Evolutionary conservation across 805 yeast species (phyloP).

Genomic region (Suhomyces sp.): DNA sequence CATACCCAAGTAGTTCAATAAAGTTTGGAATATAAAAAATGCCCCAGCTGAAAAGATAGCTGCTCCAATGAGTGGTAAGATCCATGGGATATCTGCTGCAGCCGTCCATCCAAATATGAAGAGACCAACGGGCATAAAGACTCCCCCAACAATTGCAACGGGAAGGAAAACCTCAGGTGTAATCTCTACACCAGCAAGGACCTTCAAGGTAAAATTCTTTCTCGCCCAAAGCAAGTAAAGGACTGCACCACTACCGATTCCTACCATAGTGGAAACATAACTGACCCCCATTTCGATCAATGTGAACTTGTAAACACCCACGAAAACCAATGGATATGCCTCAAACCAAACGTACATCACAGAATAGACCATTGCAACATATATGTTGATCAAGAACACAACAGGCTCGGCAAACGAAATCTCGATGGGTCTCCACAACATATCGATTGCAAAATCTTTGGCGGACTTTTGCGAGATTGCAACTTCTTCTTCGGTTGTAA

Average conservation of each 20-base stretch:
- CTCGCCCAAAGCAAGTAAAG: conserved; percentile 11
- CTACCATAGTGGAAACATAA: conserved; percentile 47
- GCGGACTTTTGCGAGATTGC: conserved; percentile 23
- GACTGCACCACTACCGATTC: conserved; percentile 27
- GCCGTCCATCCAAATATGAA: conserved; percentile 22
- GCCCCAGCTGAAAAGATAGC: conserved; percentile 21
- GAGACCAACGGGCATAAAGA: conserved; percentile 20
- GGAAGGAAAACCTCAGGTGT: conserved; percentile 20
- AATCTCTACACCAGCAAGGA: conserved; percentile 11
- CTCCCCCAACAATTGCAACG: conserved; percentile 20
- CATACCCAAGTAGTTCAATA: conserved; percentile 48
- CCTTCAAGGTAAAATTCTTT: conserved; percentile 12
- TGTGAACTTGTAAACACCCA: conserved; percentile 45
- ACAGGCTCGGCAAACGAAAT: conserved; percentile 55
- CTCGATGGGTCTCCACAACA: conserved; percentile 50
- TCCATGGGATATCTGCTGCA: conserved; percentile 18
- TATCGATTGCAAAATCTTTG: conserved; percentile 23
- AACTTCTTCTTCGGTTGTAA: conserved; percentile 40
- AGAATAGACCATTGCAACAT: conserved; percentile 53
- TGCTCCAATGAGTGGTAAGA: conserved; percentile 21
- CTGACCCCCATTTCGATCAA: conserved; percentile 48
- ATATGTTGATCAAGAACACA: conserved; percentile 51
- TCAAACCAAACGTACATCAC: conserved; percentile 57
- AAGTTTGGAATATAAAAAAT: conserved; percentile 46
- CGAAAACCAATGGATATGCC: conserved; percentile 59